Conservation (phyloP, 257 asterid genomes). For the Penstemon eatonii region DNA sequence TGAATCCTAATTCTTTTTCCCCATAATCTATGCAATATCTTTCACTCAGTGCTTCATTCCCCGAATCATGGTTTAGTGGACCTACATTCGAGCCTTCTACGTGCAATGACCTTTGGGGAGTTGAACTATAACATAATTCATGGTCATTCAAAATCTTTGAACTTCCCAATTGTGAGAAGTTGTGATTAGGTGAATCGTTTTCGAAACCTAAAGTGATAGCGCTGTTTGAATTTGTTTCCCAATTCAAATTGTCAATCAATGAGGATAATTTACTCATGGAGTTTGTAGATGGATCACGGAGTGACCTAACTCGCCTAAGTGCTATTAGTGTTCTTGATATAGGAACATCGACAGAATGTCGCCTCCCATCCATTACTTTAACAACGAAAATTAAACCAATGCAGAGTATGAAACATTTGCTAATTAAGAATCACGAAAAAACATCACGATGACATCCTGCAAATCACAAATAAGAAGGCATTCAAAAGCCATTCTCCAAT, state of each 20-base stretch:
- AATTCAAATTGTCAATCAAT: constrained; percentile 54
- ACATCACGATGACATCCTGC: constrained; percentile 42
- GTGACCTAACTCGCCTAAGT: constrained; percentile 85
- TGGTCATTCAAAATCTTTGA: neutral
- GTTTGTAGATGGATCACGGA: constrained; percentile 84
- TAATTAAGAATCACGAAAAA: constrained; percentile 20
- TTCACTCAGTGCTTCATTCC: constrained; percentile 35
- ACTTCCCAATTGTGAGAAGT: constrained; percentile 19
- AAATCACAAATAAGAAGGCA: constrained; percentile 33
- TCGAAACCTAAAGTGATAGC: constrained; percentile 55
- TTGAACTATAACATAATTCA: neutral
- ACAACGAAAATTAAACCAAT: constrained; percentile 6
- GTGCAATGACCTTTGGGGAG: neutral
- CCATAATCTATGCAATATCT: constrained; percentile 34
- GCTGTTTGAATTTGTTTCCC: constrained; percentile 66
- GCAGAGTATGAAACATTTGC: constrained; percentile 12
- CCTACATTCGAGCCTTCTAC: constrained; percentile 16
- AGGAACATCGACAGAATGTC: constrained; percentile 88
- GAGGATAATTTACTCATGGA: constrained; percentile 62
- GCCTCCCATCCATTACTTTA: constrained; percentile 71
- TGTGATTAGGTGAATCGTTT: constrained; percentile 19
- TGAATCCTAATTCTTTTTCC: constrained; percentile 40
- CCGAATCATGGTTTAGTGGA: constrained; percentile 28
- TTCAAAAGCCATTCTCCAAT: constrained; percentile 27
- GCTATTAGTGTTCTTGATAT: constrained; percentile 69